Evolutionary conservation across 225 moss, liverwort and hornwort species (phyloP), one percentile per base, ranked within the genome.

Genomic region (Sphagnum contortum): DNA sequence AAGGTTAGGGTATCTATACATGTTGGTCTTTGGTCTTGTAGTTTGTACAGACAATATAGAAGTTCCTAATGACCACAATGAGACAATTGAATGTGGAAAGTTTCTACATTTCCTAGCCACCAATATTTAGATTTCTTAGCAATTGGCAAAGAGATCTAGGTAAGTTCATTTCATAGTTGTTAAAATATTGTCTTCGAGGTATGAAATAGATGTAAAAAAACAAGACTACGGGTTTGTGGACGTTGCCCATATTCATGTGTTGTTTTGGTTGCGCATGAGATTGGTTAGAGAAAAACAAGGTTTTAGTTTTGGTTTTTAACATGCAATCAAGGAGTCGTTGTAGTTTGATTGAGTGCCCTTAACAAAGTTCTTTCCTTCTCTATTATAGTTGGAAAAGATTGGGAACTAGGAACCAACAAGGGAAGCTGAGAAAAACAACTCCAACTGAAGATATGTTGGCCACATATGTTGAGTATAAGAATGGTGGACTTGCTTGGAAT

Each of bases 341-440:
- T 29, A 29, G 0, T 29, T 29, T 29, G 6, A 9, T 5, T 5
- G 52, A 29, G 29, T 29, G 29, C 29, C 29, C 29, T 29, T 29
- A 29, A 6, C 6, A 9, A 5, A 9, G 6, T 10, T 48, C 66
- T 50, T 68, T 55, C 57, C 46, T 74, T 59, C 57, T 66, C 72
- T 49, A 13, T 57, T 84, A 75, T 84, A 95, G 95, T 82, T 88
- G 62, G 96, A 96, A 75, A 96, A 50, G 96, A 96, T 47, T 77
- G 96, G 70, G 96, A 96, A 69, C 83, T 96, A 71, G 96, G 96
- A 61, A 82, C 78, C 70, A 96, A 92, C 47, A 96, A 92, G 77
- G 96, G 96, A 59, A 96, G 92, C 49, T 96, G 90, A 48, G 96
- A 92, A 65, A 96, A 96, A 80, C 96, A 96, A 72, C 92, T 96